Conservation (phyloP, 1,139 yeast genomes). For the Suhomyces guaymorum region DNA sequence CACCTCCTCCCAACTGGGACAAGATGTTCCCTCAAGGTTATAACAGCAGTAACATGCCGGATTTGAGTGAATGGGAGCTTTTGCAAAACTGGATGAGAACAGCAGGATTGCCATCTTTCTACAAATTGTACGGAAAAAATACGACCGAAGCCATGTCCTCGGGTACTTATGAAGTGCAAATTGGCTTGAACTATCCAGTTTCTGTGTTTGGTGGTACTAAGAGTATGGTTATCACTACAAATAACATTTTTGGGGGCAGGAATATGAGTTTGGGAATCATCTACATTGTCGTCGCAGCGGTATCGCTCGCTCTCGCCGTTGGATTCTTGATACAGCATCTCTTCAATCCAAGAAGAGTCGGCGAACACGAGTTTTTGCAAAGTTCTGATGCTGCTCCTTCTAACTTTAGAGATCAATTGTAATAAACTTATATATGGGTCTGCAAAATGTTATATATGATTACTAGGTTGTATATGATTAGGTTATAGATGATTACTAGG, state of each 20-base stretch:
- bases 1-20: slow-evolving; percentile 80
- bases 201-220: slow-evolving; percentile 69
- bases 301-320: slow-evolving; percentile 48
- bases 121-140: slow-evolving; percentile 65
- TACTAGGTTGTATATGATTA: background rate
- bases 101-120: slow-evolving; percentile 70
- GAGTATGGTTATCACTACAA: slow-evolving; percentile 65
- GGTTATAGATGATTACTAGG: background rate
- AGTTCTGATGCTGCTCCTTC: slow-evolving; percentile 15
- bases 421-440: slow-evolving; percentile 1
- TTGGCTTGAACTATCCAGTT: slow-evolving; percentile 71
- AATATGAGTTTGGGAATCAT: slow-evolving; percentile 67
- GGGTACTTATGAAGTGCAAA: slow-evolving; percentile 61
- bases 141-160: slow-evolving; percentile 47
- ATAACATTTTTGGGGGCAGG: slow-evolving; percentile 68
- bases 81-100: slow-evolving; percentile 84
- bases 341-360: slow-evolving; percentile 46
- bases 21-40: slow-evolving; percentile 69
- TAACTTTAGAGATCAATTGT: slow-evolving; percentile 24
- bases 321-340: slow-evolving; percentile 50
- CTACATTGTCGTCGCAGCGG: slow-evolving; percentile 63
- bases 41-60: slow-evolving; percentile 62
- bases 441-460: background rate
- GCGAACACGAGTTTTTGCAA: slow-evolving; percentile 48
- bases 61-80: slow-evolving; percentile 48